Conservation (phyloP, 495 filamentous ascomycete genomes). For the Poronia punctata region DNA sequence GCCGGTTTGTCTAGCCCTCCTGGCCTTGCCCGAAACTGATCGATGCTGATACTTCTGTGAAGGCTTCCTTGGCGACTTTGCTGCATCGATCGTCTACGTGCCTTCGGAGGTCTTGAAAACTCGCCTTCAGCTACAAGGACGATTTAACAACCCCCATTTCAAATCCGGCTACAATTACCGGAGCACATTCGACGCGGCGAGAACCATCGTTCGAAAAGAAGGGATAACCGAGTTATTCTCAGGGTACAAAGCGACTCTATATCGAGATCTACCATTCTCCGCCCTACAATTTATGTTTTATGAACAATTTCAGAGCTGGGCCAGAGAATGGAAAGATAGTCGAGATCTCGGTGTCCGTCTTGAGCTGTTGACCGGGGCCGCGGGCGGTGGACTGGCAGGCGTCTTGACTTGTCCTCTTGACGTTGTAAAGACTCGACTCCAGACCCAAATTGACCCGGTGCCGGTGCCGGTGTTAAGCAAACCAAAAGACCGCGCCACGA, state of each 20-base stretch:
- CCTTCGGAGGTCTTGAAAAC: conserved; percentile 97
- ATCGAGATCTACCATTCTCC: conserved; percentile 90
- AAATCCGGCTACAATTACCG: conserved; percentile 91
- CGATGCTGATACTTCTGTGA: conserved; percentile 18
- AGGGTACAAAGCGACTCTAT: conserved; percentile 90
- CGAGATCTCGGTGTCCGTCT: conserved; percentile 75
- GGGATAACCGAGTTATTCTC: conserved; percentile 82
- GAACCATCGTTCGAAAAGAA: conserved; percentile 76
- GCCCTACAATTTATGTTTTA: conserved; percentile 97
- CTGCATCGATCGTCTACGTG: conserved; percentile 87
- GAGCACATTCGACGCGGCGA: conserved; percentile 66
- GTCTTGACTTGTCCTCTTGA: conserved; percentile 93
- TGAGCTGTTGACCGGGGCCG: conserved; percentile 83
- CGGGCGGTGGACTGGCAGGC: conserved; percentile 90
- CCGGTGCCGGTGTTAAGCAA: conserved; percentile 13
- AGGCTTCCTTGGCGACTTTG: conserved; percentile 89
- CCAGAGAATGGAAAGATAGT: conserved; percentile 59
- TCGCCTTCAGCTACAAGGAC: conserved; percentile 86
- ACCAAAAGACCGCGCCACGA: conserved; percentile 14
- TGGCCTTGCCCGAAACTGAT: background rate
- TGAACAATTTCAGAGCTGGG: conserved; percentile 81
- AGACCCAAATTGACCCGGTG: conserved; percentile 72
- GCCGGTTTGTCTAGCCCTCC: conserved; percentile 49
- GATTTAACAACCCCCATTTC: conserved; percentile 91
- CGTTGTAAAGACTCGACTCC: conserved; percentile 95